A percentile compares a stretch with the other conserved stretches of the same genome.
phyloP scores from a whole-genome alignment of 208 protist species.

The Trypanosoma brucei region DNA sequence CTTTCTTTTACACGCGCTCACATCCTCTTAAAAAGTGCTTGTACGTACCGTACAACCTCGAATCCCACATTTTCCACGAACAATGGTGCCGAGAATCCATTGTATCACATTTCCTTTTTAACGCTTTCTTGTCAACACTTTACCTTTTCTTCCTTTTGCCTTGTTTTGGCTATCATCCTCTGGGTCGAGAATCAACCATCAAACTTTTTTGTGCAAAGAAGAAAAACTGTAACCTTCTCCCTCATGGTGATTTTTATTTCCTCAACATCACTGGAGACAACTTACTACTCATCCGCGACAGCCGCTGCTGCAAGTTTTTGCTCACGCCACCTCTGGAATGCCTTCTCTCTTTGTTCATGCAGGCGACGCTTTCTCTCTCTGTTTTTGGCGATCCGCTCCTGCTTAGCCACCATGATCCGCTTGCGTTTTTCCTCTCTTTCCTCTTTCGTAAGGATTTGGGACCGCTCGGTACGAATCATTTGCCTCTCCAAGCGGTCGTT shows the following conservation, averaged over 20 bases:
- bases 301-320: slow-evolving; percentile 57
- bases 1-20: no score
- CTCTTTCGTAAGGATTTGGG: slow-evolving; percentile 67
- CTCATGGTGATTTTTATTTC: neutral
- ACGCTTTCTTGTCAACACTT: no score
- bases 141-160: no score
- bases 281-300: slow-evolving; percentile 2
- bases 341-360: slow-evolving; percentile 57
- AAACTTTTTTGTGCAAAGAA: neutral
- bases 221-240: neutral
- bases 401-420: slow-evolving; percentile 74
- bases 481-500: slow-evolving; percentile 78
- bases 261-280: neutral
- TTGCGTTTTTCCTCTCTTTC: slow-evolving; percentile 80
- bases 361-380: slow-evolving; percentile 73
- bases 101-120: no score
- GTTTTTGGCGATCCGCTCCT: slow-evolving; percentile 86
- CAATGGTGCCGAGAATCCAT: no score
- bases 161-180: no score
- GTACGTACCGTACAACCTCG: no score
- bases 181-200: no score
- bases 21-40: no score
- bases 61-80: no score
- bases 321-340: slow-evolving; percentile 80
- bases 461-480: slow-evolving; percentile 38